Percentiles rank a stretch among this genome's conserved stretches.
phyloP scores from a whole-genome alignment of 441 rosid genomes.

The Jatropha podagrica region DNA sequence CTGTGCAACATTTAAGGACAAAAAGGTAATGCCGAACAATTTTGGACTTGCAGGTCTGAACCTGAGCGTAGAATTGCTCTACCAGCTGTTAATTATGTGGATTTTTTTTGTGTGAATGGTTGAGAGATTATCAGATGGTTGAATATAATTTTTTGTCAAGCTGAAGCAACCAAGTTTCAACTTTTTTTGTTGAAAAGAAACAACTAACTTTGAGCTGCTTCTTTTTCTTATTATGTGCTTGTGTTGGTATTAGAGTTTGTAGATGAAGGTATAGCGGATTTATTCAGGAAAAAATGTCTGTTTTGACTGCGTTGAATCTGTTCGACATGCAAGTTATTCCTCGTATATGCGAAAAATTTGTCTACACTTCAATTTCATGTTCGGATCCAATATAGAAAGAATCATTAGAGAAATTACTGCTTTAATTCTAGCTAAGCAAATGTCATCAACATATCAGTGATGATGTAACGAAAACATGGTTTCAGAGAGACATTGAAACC shows the following conservation, averaged over 20 bases:
- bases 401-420: no score
- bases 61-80: background rate
- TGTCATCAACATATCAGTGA: no score
- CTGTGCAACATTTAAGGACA: background rate
- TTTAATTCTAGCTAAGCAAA: no score
- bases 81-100: conserved; percentile 6
- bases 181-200: background rate
- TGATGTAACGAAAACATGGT: no score
- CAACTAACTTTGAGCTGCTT: background rate
- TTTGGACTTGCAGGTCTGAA: conserved; percentile 3
- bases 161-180: conserved; percentile 14
- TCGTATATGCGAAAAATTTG: no score
- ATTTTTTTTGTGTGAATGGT: background rate
- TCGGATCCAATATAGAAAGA: no score
- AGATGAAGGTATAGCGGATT: background rate
- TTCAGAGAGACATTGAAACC: no score
- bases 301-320: no score
- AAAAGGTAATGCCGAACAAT: conserved; percentile 12
- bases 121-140: conserved; percentile 6
- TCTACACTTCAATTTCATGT: no score
- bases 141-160: conserved; percentile 6
- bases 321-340: no score
- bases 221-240: background rate
- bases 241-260: background rate
- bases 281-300: no score